Conservation (phyloP, 352 stramenopile genomes). For the Pilasporangium apinafurcum region DNA sequence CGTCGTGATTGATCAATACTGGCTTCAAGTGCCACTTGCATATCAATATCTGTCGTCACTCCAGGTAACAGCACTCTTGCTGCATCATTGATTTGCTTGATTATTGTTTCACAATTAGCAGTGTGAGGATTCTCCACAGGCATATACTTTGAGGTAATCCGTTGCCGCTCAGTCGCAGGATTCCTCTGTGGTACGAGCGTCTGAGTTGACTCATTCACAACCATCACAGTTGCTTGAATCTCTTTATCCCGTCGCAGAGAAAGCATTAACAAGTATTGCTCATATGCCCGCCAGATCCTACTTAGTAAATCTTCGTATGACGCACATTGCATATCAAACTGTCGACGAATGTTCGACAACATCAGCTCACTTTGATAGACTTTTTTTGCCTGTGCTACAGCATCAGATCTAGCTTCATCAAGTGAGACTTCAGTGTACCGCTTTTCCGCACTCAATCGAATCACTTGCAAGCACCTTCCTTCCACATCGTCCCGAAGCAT, state of each 20-base stretch:
- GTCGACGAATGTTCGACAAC: slow-evolving; percentile 23
- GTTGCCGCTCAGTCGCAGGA: slow-evolving; percentile 48
- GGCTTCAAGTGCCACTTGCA: too few relatives aligned
- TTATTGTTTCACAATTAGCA: slow-evolving; percentile 21
- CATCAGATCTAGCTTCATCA: slow-evolving; percentile 31
- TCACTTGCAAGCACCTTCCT: slow-evolving; percentile 15
- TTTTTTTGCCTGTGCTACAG: slow-evolving; percentile 36
- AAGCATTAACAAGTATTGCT: slow-evolving; percentile 52
- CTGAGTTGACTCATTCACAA: slow-evolving; percentile 28
- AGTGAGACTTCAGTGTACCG: slow-evolving; percentile 12
- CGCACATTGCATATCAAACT: slow-evolving; percentile 48
- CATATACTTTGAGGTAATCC: slow-evolving; percentile 38
- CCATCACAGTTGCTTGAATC: slow-evolving; percentile 48
- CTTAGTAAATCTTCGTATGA: slow-evolving; percentile 44
- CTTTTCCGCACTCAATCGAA: slow-evolving; percentile 10
- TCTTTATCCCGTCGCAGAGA: slow-evolving; percentile 48
- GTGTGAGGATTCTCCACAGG: slow-evolving; percentile 19
- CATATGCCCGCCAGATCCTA: slow-evolving; percentile 52
- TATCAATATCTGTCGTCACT: slow-evolving; percentile 26
- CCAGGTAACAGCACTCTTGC: slow-evolving; percentile 36
- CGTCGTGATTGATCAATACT: not conserved
- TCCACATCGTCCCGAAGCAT: slow-evolving; percentile 51
- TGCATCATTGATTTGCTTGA: slow-evolving; percentile 59
- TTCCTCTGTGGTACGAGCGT: slow-evolving; percentile 65
- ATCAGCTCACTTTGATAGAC: slow-evolving; percentile 33